Evolutionary conservation across 371 early-diverging fungal genomes (phyloP), one percentile per base, ranked within the genome.

Genomic region (Mortierella sp.): DNA sequence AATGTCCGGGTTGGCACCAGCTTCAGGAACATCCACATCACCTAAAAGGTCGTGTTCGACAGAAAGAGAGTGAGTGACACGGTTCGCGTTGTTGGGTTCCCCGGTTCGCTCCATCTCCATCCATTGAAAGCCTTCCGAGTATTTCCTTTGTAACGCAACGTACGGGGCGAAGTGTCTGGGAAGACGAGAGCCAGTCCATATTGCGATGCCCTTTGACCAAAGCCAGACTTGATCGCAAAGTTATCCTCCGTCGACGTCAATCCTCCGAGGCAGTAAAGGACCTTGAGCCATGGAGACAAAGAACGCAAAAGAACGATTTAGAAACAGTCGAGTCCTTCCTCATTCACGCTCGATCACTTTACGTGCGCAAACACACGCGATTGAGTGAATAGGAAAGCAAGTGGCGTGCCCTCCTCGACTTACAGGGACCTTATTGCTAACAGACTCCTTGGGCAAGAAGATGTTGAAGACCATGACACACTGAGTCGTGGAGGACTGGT

Each of bases 121-220:
- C 49, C 47, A 54, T 49, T 47, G 54, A 53, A 54, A 21, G 27
- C 50, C 39, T 24, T n/a, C 14, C n/a, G 7, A 2, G 23, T 8
- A 26, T 21, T 4, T 48, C 23, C 23, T 4, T 34, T 34, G 34
- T 34, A 34, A 34, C 7, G 23, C 7, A 14, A 16, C 26, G 68
- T 84, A 89, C 94, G 87, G 30, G 96, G 95, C 46, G 91, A 91
- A n/a, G 94, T 95, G 78, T 96, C 95, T 13, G 96, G 95, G 31
- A 88, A 89, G 52, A 95, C 83, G 10, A 96, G 73, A 13, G 90
- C 91, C 28, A 95, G 51, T 24, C 89, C 89, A 46, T 88, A 85
- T 58, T 89, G 78, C 13, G 92, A 82, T 23, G 94, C 90, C 30
- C 85, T 79, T 43, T 79, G 71, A 43, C 90, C 66, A n/a, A 95